These are phyloP conservation scores for Westerdykella ornata DNA, from an alignment of 2,329 filamentous ascomycete genomes.

Conservation along the genomic window DNA sequence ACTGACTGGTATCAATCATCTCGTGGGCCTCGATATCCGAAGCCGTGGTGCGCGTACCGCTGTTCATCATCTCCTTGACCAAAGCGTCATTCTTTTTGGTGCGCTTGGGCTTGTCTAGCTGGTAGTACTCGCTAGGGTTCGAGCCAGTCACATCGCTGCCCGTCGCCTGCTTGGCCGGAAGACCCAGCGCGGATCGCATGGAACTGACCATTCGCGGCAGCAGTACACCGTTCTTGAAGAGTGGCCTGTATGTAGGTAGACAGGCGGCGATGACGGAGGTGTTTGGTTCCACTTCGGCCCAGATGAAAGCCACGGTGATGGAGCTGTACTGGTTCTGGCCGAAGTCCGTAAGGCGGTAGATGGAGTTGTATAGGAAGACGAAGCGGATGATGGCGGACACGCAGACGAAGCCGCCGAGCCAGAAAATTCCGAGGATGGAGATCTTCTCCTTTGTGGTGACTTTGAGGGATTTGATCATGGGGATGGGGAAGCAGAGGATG, in stretches of 20 bases:
- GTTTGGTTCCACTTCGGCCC: slow-evolving; percentile 14
- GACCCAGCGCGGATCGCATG: neutral
- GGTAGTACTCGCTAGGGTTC: slow-evolving; percentile 4
- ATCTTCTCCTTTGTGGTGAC: slow-evolving; percentile 9
- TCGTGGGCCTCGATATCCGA: too few relatives aligned
- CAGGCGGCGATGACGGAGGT: slow-evolving; percentile 11
- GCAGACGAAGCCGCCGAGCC: slow-evolving; percentile 14
- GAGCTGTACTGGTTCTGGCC: slow-evolving; percentile 9
- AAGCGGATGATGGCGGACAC: slow-evolving; percentile 12
- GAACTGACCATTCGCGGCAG: neutral
- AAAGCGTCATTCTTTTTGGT: neutral
- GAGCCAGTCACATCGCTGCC: neutral
- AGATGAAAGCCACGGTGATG: slow-evolving; percentile 12
- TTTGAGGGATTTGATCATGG: slow-evolving; percentile 8
- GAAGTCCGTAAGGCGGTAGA: slow-evolving; percentile 6
- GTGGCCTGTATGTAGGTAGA: slow-evolving; percentile 11
- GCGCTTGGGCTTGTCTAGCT: slow-evolving; percentile 5
- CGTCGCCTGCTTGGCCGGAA: too few relatives aligned
- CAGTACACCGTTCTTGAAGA: neutral
- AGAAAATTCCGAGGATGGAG: slow-evolving; percentile 14
- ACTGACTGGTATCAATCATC: too few relatives aligned
- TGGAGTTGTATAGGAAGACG: slow-evolving; percentile 9
- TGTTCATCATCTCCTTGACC: too few relatives aligned
- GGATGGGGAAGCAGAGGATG: slow-evolving; percentile 14
- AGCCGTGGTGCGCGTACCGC: too few relatives aligned